Evolutionary conservation across 208 protist genomes (phyloP).

Genomic region (Polymyxa betae): DNA sequence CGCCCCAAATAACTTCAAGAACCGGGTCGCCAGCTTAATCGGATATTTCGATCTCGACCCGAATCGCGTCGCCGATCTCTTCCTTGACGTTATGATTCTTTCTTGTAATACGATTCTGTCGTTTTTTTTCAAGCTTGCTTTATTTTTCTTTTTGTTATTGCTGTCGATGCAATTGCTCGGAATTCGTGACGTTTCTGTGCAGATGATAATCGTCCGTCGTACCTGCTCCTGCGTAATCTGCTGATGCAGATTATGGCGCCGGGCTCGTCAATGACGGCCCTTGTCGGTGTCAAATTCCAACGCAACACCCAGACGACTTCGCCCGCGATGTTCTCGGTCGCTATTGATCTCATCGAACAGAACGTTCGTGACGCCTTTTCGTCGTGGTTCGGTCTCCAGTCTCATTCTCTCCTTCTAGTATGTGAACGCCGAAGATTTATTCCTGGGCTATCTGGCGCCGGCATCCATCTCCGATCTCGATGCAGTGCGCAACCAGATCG

Average conservation of each 20-base stretch:
- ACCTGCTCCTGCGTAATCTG: not conserved
- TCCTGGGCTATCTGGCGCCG: constrained; percentile 13
- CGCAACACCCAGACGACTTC: not conserved
- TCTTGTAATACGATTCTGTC: not conserved
- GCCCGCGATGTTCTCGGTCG: not conserved
- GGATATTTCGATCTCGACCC: constrained; percentile 79
- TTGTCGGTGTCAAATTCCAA: not conserved
- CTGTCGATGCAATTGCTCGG: too few species aligned
- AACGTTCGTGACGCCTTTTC: not conserved
- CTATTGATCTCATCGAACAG: not conserved
- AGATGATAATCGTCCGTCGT: not conserved
- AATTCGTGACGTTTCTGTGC: not conserved
- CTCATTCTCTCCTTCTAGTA: not conserved
- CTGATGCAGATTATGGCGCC: constrained; percentile 1
- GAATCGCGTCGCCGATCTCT: constrained; percentile 76
- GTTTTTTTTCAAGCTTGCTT: not conserved
- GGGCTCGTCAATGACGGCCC: not conserved
- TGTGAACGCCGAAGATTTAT: not conserved
- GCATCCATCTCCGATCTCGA: not conserved
- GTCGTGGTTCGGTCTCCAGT: not conserved
- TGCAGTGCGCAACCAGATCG: not conserved
- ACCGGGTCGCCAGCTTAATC: constrained; percentile 61
- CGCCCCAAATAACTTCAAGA: not conserved
- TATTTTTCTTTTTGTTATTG: not conserved
- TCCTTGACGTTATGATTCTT: constrained; percentile 69